phyloP scores from a whole-genome alignment of 345 rosid genomes.

The Eucalyptus cloeziana region DNA sequence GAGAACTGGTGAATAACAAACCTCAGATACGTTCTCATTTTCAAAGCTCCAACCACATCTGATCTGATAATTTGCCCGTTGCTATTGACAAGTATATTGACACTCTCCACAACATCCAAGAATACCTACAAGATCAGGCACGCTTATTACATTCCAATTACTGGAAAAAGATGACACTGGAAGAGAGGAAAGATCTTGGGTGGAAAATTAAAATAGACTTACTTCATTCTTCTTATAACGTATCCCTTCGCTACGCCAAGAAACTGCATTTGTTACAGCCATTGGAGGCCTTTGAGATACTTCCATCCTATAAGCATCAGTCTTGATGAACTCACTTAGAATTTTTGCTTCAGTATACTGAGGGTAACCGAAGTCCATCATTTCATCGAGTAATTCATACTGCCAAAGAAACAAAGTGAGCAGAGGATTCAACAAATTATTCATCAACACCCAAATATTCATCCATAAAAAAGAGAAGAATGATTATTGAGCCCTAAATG shows the following conservation, averaged over 20 bases:
- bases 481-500: neutral
- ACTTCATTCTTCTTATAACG: slow-evolving; percentile 89
- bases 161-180: neutral
- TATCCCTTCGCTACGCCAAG: slow-evolving; percentile 98
- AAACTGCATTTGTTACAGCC: slow-evolving; percentile 98
- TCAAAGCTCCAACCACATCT: slow-evolving; percentile 94
- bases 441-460: neutral
- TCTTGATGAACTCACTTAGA: slow-evolving; percentile 92
- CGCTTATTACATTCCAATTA: neutral
- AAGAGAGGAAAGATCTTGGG: neutral
- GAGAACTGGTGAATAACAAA: slow-evolving; percentile 2
- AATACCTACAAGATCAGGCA: slow-evolving; percentile 49
- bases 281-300: slow-evolving; percentile 94
- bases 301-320: slow-evolving; percentile 98
- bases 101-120: slow-evolving; percentile 91
- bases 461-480: neutral
- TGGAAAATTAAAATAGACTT: neutral
- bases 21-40: slow-evolving; percentile 97
- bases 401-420: slow-evolving; percentile 13
- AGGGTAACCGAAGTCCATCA: slow-evolving; percentile 98
- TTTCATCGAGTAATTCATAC: slow-evolving; percentile 98
- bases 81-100: slow-evolving; percentile 93
- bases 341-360: slow-evolving; percentile 89
- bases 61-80: slow-evolving; percentile 91
- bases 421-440: neutral